Percentiles rank a stretch among this genome's conserved stretches.
phyloP scores from a whole-genome alignment of 2,329 filamentous ascomycete genomes.

The Ceratocystis lukuohia region DNA sequence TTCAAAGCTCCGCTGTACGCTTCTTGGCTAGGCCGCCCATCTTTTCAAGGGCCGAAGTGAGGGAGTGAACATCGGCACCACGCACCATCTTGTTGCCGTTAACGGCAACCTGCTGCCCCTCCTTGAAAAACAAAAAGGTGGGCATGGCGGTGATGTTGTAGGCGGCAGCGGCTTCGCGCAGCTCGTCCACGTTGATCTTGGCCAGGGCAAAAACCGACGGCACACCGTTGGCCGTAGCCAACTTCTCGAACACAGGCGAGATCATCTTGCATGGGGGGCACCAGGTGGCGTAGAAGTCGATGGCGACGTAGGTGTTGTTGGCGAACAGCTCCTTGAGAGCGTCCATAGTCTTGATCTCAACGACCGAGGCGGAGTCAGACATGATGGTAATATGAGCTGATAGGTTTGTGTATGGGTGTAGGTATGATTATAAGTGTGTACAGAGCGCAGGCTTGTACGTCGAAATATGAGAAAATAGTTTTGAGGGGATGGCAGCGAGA shows the following conservation, averaged over 20 bases:
- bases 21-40: slow-evolving; percentile 28
- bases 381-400: neutral
- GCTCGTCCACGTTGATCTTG: slow-evolving; percentile 83
- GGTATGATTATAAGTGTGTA: neutral
- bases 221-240: slow-evolving; percentile 23
- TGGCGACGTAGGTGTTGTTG: slow-evolving; percentile 48
- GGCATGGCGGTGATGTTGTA: slow-evolving; percentile 83
- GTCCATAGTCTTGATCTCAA: slow-evolving; percentile 14
- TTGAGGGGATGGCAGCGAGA: too few species aligned
- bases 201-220: slow-evolving; percentile 54
- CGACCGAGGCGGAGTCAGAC: slow-evolving; percentile 14
- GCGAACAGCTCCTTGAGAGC: slow-evolving; percentile 19
- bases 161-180: slow-evolving; percentile 60
- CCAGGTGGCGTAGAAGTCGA: slow-evolving; percentile 85
- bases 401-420: neutral
- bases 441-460: neutral
- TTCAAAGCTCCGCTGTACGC: slow-evolving; percentile 22
- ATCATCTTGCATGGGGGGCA: slow-evolving; percentile 93
- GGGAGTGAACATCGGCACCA: slow-evolving; percentile 21
- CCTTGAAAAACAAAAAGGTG: slow-evolving; percentile 75
- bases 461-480: too few species aligned
- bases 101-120: slow-evolving; percentile 39
- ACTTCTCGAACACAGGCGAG: slow-evolving; percentile 49
- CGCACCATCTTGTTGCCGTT: slow-evolving; percentile 24
- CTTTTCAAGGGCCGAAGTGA: slow-evolving; percentile 29